Evolutionary conservation across 805 yeast species (phyloP).

Genomic region (Suhomyces tanzawaensis): DNA sequence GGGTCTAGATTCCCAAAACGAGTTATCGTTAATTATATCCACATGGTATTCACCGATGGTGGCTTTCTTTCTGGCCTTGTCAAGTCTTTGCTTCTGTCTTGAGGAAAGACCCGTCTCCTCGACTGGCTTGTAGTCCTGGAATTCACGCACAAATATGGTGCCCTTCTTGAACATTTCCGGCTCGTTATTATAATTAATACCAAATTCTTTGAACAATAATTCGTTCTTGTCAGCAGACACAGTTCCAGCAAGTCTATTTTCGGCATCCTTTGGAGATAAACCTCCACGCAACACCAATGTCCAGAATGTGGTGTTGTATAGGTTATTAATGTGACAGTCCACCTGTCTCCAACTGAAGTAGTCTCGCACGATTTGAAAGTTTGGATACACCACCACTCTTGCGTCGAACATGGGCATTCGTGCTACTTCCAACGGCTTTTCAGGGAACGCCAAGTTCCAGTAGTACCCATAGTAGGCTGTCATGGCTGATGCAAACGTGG

Average conservation of each 20-base stretch:
- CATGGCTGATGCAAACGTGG: conserved; percentile 79
- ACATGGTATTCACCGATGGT: conserved; percentile 46
- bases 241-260: conserved; percentile 72
- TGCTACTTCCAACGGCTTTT: conserved; percentile 43
- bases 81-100: conserved; percentile 50
- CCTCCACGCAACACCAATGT: conserved; percentile 68
- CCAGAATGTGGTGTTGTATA: conserved; percentile 95
- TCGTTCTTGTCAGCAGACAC: conserved; percentile 85
- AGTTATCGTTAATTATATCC: conserved; percentile 58
- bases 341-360: conserved; percentile 94
- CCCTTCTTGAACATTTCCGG: conserved; percentile 89
- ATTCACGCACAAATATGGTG: conserved; percentile 55
- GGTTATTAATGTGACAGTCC: conserved; percentile 92
- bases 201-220: conserved; percentile 71
- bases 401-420: conserved; percentile 88
- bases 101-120: conserved; percentile 20
- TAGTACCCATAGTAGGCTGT: conserved; percentile 69
- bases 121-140: conserved; percentile 17
- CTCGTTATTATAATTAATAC: conserved; percentile 87
- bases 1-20: conserved; percentile 57
- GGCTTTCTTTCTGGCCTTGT: conserved; percentile 50
- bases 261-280: conserved; percentile 76
- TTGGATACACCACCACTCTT: conserved; percentile 84
- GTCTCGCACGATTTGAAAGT: conserved; percentile 57
- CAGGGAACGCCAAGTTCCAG: conserved; percentile 64